phyloP scores from a whole-genome alignment of 1,139 yeast species.

The Debaryomyces coudertii region DNA sequence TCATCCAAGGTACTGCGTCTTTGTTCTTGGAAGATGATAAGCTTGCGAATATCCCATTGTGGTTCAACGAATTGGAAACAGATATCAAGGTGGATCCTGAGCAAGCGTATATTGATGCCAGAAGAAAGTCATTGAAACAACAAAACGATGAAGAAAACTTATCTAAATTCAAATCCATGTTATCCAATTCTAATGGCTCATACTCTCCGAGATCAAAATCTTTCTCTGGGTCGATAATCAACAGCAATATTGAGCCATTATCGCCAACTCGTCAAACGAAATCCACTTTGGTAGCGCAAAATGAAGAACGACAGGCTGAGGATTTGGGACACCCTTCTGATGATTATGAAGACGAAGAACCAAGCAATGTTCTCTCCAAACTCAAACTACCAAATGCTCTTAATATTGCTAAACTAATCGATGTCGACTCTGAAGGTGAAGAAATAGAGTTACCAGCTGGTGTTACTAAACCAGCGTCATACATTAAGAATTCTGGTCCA shows the following conservation, averaged over 20 bases:
- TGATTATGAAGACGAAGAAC: slow-evolving; percentile 44
- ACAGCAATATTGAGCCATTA: slow-evolving; percentile 6
- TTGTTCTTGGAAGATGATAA: slow-evolving; percentile 89
- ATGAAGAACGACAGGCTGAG: slow-evolving; percentile 1
- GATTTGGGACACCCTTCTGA: slow-evolving; percentile 35
- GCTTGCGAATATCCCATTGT: slow-evolving; percentile 86
- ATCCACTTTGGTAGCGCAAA: background rate
- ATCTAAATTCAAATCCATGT: slow-evolving; percentile 47
- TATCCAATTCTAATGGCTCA: slow-evolving; percentile 32
- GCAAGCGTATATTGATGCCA: slow-evolving; percentile 66
- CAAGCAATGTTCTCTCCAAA: slow-evolving; percentile 17
- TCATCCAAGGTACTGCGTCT: slow-evolving; percentile 87
- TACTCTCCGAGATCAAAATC: slow-evolving; percentile 45
- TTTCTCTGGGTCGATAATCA: slow-evolving; percentile 42
- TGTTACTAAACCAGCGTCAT: slow-evolving; percentile 75
- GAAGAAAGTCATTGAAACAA: slow-evolving; percentile 40
- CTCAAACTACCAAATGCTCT: slow-evolving; percentile 34
- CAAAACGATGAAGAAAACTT: slow-evolving; percentile 54
- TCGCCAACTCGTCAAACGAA: slow-evolving; percentile 3
- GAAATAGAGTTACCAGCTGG: slow-evolving; percentile 89
- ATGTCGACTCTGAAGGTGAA: slow-evolving; percentile 82
- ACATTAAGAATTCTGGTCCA: slow-evolving; percentile 88
- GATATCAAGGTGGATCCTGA: slow-evolving; percentile 79
- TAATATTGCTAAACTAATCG: slow-evolving; percentile 41
- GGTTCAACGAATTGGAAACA: slow-evolving; percentile 87